Conservation (phyloP, 306 rosid species). For the Datisca glomerata region DNA sequence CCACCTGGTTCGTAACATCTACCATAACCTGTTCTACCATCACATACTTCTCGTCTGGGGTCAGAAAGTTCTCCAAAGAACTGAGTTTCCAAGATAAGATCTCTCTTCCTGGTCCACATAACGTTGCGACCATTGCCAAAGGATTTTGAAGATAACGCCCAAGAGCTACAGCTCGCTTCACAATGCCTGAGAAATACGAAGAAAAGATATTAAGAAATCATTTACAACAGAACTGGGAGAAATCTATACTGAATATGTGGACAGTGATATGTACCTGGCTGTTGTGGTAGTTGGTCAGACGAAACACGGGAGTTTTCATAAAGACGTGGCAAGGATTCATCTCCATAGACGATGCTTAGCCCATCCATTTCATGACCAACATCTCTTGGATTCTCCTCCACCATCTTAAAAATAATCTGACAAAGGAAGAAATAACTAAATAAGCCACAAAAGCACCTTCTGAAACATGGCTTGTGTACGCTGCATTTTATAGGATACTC, state of each 20-base stretch:
- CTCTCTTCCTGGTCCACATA: conserved; percentile 91
- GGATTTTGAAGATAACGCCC: conserved; percentile 99
- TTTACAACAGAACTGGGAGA: conserved; percentile 1
- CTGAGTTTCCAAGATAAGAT: conserved; percentile 86
- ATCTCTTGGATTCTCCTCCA: conserved; percentile 97
- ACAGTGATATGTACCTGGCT: conserved; percentile 75
- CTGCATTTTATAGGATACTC: no score
- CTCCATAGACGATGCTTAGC: conserved; percentile 89
- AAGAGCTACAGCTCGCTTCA: conserved; percentile 88
- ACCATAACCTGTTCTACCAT: conserved; percentile 95
- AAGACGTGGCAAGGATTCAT: conserved; percentile 84
- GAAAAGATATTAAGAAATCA: conserved; percentile 8
- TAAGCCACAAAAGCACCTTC: conserved; percentile 16
- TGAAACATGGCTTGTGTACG: no score
- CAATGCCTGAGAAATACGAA: conserved; percentile 64
- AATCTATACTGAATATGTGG: background rate
- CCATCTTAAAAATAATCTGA: conserved; percentile 94
- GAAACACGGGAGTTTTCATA: conserved; percentile 93
- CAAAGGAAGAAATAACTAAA: conserved; percentile 15
- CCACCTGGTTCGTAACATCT: conserved; percentile 88
- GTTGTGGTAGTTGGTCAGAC: conserved; percentile 86
- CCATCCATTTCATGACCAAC: conserved; percentile 99
- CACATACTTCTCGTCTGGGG: conserved; percentile 75
- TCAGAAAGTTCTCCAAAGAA: conserved; percentile 62
- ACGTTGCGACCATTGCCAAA: conserved; percentile 84